Base-by-base conservation (phyloP, 208 protist species). In the Trypanosoma lewisi region DNA sequence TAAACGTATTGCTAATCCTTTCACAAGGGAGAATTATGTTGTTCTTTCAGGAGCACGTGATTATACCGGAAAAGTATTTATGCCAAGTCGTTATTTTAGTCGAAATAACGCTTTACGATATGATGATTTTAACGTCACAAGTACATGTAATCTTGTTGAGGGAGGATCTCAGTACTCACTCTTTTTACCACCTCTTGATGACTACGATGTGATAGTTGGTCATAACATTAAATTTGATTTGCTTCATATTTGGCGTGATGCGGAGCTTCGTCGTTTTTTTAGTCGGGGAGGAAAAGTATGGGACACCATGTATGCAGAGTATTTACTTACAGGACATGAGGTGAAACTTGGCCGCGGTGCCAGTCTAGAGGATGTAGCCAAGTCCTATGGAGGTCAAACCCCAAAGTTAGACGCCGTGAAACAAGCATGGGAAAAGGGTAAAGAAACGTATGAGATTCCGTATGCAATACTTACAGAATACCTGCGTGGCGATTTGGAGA, bases 201-300 rank as follows among this genome's bases (percentile, higher is more conserved):
- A 91, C 39, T 96, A 96, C 73, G 85, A 93, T 49, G 88, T 97
- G 12, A 76, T 97, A 42, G 93, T 97, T 11, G 93, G 93, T 21
- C 93, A 97, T 74, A 97, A 97, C 77, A 81, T 97, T 67, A 97
- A 97, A 72, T 97, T 97, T 61, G 93, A 97, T 50, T 60, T 97
- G 63, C 78, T 96, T 52, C 91, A 96, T 14, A 78, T 95, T 5
- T 97, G 90, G 89, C 81, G 83, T 34, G 87, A 95, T 61, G 67
- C 54, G 2, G 85, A 96, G 67, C 72, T 97, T n/a, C 75, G 79
- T 36, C 75, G 74, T 44, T 97, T 97, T 64, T 68, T 97, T 17
- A 67, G 63, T 19, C 77, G 88, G 4, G 93, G 93, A 37, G 93
- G 93, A 9, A 86, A 85, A 52, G 88, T 97, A 9, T 97, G 93